Base-by-base conservation (phyloP, 106 monocot genomes). In the Allium fistulosum region DNA sequence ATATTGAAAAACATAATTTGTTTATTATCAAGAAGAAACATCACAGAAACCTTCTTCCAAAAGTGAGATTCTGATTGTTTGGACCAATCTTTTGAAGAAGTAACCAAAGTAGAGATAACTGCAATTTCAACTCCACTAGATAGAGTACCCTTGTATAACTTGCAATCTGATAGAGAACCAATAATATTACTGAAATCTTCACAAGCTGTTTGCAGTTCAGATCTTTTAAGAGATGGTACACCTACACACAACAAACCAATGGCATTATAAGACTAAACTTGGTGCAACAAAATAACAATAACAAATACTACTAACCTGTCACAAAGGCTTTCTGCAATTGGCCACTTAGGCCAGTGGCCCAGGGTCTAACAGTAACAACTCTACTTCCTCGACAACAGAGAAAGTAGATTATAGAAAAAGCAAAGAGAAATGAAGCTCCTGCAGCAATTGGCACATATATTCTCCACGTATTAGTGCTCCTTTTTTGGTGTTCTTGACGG, bases 111-210 rank as follows among this genome's bases (percentile, higher is more conserved):
- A 61, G 84, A 84, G 11, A 70, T 56, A 47, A 84, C 84, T 9
- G 84, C 84, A 74, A 84, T 84, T 75, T 84, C 84, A 62, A 77
- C 77, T 59, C 84, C 84, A 71, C 68, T 80, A 2, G 84, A 84
- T 12, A 84, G 71, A 45, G 84, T 84, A 56, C 84, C 84, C 69
- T 84, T 84, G 67, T 84, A 84, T 18, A 84, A 53, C 64, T 61
- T 77, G 55, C 73, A 71, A 52, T 77, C 70, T 1, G 73, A 49
- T 68, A 73, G 37, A 53, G 77, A 70, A 2, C 70, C 74, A 22
- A 84, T 81, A 48, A 84, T 71, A 63, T 84, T 84, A 62, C 80
- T 78, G 62, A 84, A 84, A 50, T 61, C 71, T 71, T 84, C 84
- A 60, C 84, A 84, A 62, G 84, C 84, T 62, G 70, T 61, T 58